phyloP scores from a whole-genome alignment of 202 grass and related monocot genomes.

The Setaria viridis region DNA sequence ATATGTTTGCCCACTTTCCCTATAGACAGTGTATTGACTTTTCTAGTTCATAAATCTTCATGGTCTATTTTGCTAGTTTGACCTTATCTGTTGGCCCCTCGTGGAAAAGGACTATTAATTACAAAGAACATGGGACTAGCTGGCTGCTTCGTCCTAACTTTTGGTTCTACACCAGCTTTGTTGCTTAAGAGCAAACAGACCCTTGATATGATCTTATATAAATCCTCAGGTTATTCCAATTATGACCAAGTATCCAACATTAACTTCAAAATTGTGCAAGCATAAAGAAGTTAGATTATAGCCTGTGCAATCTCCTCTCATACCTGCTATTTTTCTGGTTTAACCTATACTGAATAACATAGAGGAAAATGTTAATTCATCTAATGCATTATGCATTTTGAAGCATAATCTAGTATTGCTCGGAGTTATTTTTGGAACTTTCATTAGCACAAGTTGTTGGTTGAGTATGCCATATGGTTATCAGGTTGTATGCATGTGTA shows the following conservation, averaged over 20 bases:
- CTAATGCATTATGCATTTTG: neutral
- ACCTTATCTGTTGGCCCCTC: neutral
- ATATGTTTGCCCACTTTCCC: neutral
- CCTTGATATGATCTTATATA: conserved; percentile 2
- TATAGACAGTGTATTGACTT: neutral
- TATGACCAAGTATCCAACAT: neutral
- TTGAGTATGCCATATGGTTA: neutral
- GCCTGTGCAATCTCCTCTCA: neutral
- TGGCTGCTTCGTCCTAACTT: neutral
- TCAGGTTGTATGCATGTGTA: neutral
- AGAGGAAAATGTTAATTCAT: neutral
- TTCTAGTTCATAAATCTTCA: neutral
- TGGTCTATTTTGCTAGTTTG: neutral
- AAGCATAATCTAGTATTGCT: neutral
- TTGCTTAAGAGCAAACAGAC: neutral
- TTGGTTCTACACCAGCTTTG: neutral
- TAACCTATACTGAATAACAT: neutral
- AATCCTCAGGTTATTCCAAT: neutral
- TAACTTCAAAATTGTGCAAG: neutral
- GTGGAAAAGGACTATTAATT: neutral
- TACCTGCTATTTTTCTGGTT: neutral
- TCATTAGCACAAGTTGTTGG: neutral
- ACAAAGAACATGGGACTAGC: neutral
- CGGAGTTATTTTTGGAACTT: neutral
- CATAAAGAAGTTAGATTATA: conserved; percentile 7